Evolutionary conservation across 2,329 filamentous ascomycete species (phyloP).

Genomic region (Bipolaris gigantea): DNA sequence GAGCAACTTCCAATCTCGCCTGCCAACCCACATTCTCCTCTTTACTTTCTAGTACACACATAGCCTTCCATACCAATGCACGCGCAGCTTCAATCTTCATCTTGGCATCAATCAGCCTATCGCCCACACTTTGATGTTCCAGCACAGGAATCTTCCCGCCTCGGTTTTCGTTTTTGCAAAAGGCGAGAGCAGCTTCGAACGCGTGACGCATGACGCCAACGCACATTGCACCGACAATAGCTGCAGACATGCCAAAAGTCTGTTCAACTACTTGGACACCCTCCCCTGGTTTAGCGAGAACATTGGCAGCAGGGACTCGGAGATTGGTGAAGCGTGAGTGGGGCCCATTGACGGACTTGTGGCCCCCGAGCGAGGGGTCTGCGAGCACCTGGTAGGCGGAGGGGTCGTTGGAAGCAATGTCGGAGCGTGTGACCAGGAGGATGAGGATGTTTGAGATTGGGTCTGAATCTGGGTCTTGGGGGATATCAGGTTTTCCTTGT

Average conservation of each 20-base stretch:
- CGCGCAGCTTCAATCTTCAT: constrained; percentile 56
- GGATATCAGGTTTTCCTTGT: constrained; percentile 22
- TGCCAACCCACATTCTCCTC: constrained; percentile 44
- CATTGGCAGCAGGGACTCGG: constrained; percentile 52
- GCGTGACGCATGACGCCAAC: constrained; percentile 58
- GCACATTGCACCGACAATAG: constrained; percentile 58
- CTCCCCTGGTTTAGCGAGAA: constrained; percentile 51
- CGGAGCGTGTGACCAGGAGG: constrained; percentile 53
- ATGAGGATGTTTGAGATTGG: constrained; percentile 51
- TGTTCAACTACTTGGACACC: constrained; percentile 50
- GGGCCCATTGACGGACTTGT: constrained; percentile 54
- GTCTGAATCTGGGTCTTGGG: constrained; percentile 21
- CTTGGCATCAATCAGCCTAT: constrained; percentile 57
- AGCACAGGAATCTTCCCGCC: constrained; percentile 52
- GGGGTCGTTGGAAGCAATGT: constrained; percentile 50
- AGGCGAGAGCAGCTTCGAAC: constrained; percentile 56
- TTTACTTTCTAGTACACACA: constrained; percentile 48
- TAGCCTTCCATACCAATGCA: constrained; percentile 57
- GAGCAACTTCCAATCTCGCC: constrained; percentile 50
- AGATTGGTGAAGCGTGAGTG: constrained; percentile 54
- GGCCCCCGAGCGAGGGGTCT: constrained; percentile 52
- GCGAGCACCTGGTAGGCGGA: constrained; percentile 52
- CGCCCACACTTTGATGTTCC: constrained; percentile 55
- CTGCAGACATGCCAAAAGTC: constrained; percentile 52
- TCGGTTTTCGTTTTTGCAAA: constrained; percentile 53